These are phyloP conservation scores for Mycosarcoma mackinlayi DNA, from an alignment of 1,284 basidiomycete genomes.

Conservation along the genomic window DNA sequence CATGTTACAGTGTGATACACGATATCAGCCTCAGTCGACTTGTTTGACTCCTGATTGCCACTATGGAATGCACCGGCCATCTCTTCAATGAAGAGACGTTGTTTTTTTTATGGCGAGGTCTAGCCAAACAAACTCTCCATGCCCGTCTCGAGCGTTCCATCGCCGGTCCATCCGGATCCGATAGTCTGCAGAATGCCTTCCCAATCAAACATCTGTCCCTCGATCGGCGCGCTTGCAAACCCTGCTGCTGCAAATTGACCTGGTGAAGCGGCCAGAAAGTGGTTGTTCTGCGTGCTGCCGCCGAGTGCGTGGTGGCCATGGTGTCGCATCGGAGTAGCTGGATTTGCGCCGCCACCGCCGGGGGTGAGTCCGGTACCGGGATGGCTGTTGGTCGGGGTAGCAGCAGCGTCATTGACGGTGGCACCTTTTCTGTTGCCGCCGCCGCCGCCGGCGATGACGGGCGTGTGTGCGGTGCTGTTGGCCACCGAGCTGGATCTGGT, in stretches of 20 bases:
- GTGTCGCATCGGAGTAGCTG: conserved; percentile 19
- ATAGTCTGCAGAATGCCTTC: conserved; percentile 49
- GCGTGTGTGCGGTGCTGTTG: conserved; percentile 33
- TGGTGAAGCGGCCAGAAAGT: conserved; percentile 27
- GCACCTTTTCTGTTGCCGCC: conserved; percentile 2
- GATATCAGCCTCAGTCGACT: too few species aligned
- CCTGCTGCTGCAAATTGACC: conserved; percentile 17
- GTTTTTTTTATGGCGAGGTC: too few species aligned
- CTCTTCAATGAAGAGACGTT: too few species aligned
- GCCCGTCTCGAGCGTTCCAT: conserved; percentile 42
- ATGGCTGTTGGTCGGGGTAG: neutral
- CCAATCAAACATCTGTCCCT: conserved; percentile 46
- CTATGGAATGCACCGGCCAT: too few species aligned
- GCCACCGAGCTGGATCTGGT: conserved; percentile 19
- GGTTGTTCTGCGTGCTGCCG: conserved; percentile 4
- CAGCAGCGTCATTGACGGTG: neutral
- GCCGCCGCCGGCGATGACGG: conserved; percentile 11
- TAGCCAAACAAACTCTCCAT: conserved; percentile 47
- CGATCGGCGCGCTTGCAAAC: conserved; percentile 10
- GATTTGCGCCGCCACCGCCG: neutral
- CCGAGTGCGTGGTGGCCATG: conserved; percentile 10
- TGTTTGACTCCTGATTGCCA: too few species aligned
- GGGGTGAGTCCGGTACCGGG: neutral
- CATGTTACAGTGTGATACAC: too few species aligned
- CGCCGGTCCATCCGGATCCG: conserved; percentile 47